Evolutionary conservation across 2,329 filamentous ascomycete genomes (phyloP).

Genomic region (Botryosphaeria agaves): DNA sequence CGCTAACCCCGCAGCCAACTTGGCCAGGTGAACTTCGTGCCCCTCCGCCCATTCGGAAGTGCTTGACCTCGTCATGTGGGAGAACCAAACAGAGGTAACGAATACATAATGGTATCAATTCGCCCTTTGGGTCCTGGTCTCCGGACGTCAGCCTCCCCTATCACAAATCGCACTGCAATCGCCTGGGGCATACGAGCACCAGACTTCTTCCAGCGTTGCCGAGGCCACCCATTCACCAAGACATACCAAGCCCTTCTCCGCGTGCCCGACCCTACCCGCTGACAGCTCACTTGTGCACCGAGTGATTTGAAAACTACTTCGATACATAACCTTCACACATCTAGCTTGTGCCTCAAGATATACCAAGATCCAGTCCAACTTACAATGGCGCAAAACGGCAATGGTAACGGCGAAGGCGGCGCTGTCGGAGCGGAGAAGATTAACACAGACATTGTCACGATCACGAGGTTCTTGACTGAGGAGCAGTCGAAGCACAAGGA

Average conservation of each 20-base stretch:
- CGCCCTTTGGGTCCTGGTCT: neutral
- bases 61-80: neutral
- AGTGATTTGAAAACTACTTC: neutral
- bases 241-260: neutral
- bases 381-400: neutral
- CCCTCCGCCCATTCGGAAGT: neutral
- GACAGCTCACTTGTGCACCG: neutral
- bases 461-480: slow-evolving; percentile 90
- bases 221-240: neutral
- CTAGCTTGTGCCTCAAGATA: neutral
- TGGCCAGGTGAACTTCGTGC: too few species aligned
- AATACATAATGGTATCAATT: neutral
- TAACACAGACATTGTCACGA: slow-evolving; percentile 90
- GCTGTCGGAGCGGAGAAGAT: slow-evolving; percentile 54
- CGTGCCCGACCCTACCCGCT: neutral
- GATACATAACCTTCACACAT: neutral
- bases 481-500: slow-evolving; percentile 87
- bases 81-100: neutral
- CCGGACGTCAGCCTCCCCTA: neutral
- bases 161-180: neutral
- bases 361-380: neutral
- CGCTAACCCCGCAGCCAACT: too few species aligned
- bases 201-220: neutral
- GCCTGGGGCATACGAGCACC: neutral
- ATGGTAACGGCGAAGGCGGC: slow-evolving; percentile 1